phyloP scores from a whole-genome alignment of 202 grass and related monocot species.

The Carex arenaria region DNA sequence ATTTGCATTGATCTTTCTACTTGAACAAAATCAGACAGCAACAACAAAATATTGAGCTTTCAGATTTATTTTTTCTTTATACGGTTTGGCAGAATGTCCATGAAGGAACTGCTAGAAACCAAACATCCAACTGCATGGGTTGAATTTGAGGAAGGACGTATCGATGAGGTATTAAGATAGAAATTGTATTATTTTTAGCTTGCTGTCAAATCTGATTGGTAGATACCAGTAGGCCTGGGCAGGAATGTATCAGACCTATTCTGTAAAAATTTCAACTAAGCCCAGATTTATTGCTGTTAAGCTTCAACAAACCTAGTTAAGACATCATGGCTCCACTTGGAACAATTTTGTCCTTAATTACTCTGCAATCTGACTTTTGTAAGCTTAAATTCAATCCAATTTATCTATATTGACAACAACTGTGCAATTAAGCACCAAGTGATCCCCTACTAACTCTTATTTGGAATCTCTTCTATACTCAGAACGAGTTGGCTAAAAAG shows the following conservation, averaged over 20 bases:
- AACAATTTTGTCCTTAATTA: neutral
- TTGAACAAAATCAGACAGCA: neutral
- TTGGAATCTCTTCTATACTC: conserved; percentile 24
- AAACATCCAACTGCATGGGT: conserved; percentile 87
- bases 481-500: conserved; percentile 63
- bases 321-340: neutral
- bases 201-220: neutral
- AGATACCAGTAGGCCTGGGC: neutral
- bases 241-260: neutral
- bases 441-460: neutral
- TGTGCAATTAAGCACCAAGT: neutral
- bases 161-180: conserved; percentile 59
- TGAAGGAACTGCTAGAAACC: conserved; percentile 80
- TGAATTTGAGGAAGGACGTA: conserved; percentile 84
- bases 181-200: neutral
- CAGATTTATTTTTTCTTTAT: neutral
- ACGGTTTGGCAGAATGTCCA: conserved; percentile 71
- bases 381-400: too few relatives aligned
- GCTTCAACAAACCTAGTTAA: neutral
- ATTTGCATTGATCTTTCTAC: neutral
- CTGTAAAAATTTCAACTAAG: neutral
- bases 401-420: neutral
- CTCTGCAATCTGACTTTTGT: neutral
- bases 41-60: neutral
- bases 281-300: neutral